Percentiles rank a stretch among this genome's conserved stretches.
Conservation (phyloP, 208 protist species). For the Porcisia deanei region DNA sequence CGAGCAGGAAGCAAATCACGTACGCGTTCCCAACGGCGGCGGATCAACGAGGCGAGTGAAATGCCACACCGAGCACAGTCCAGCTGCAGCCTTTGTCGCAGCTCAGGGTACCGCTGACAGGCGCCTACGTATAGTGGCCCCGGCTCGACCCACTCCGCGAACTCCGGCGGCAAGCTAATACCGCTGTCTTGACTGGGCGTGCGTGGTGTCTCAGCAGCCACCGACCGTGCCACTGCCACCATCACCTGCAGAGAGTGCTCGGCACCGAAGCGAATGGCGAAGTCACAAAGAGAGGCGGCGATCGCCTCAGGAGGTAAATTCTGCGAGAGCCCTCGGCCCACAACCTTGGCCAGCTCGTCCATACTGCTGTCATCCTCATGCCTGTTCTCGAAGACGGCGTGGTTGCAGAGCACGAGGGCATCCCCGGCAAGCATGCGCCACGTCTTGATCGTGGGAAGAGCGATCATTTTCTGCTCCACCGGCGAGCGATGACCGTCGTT, state of each 20-base stretch:
- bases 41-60: constrained; percentile 50
- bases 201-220: neutral
- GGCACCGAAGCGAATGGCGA: constrained; percentile 73
- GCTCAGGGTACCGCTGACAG: constrained; percentile 40
- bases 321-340: constrained; percentile 42
- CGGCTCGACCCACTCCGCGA: constrained; percentile 57
- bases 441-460: constrained; percentile 53
- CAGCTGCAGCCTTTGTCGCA: constrained; percentile 36
- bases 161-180: constrained; percentile 2
- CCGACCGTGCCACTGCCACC: constrained; percentile 50
- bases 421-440: constrained; percentile 83
- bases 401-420: constrained; percentile 75
- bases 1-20: constrained; percentile 47
- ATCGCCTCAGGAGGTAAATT: constrained; percentile 44
- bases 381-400: constrained; percentile 71
- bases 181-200: neutral
- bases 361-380: constrained; percentile 61
- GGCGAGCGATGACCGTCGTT: constrained; percentile 46
- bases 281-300: constrained; percentile 76
- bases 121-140: constrained; percentile 74
- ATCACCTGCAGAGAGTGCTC: constrained; percentile 75
- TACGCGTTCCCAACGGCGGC: constrained; percentile 60
- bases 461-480: constrained; percentile 78
- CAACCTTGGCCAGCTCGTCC: constrained; percentile 80
- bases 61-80: constrained; percentile 71